phyloP scores from a whole-genome alignment of 352 stramenopile genomes.

The Pythium folliculosum region DNA sequence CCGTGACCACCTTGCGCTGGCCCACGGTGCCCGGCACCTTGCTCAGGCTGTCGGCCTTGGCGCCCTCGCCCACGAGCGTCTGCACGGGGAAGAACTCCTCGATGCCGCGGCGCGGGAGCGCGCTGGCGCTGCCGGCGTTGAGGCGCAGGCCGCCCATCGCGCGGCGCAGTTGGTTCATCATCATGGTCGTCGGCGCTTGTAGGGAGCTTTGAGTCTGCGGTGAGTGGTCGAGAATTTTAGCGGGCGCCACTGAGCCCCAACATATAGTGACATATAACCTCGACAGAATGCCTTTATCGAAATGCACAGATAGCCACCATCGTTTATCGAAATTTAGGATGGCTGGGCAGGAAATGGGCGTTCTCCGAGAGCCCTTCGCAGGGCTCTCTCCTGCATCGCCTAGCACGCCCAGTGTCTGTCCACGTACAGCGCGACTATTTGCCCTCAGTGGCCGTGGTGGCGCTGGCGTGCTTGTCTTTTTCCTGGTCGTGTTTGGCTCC shows the following conservation, averaged over 20 bases:
- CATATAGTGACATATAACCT: too few species aligned
- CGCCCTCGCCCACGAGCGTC: slow-evolving; percentile 43
- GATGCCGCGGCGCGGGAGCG: slow-evolving; percentile 51
- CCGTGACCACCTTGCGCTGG: slow-evolving; percentile 64
- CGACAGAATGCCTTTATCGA: too few species aligned
- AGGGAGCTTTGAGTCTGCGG: not conserved
- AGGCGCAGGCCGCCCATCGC: slow-evolving; percentile 66
- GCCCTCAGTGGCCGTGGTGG: too few species aligned
- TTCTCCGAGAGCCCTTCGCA: too few species aligned
- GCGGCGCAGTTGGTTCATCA: slow-evolving; percentile 68
- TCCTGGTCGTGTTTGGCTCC: not conserved
- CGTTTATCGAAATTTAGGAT: too few species aligned
- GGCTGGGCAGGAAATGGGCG: too few species aligned
- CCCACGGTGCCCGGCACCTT: slow-evolving; percentile 69
- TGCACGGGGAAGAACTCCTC: slow-evolving; percentile 81
- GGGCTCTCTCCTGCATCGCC: too few species aligned
- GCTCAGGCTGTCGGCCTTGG: slow-evolving; percentile 50
- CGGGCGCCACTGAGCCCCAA: too few species aligned
- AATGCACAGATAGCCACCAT: too few species aligned
- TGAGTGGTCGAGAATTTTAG: slow-evolving; percentile 17
- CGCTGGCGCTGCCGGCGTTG: slow-evolving; percentile 35
- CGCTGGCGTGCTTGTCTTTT: too few species aligned
- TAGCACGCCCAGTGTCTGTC: not conserved
- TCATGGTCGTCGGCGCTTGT: slow-evolving; percentile 17
- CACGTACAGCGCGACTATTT: too few species aligned